Conservation (phyloP, 768 basidiomycete genomes). For the Amyloporia xantha region DNA sequence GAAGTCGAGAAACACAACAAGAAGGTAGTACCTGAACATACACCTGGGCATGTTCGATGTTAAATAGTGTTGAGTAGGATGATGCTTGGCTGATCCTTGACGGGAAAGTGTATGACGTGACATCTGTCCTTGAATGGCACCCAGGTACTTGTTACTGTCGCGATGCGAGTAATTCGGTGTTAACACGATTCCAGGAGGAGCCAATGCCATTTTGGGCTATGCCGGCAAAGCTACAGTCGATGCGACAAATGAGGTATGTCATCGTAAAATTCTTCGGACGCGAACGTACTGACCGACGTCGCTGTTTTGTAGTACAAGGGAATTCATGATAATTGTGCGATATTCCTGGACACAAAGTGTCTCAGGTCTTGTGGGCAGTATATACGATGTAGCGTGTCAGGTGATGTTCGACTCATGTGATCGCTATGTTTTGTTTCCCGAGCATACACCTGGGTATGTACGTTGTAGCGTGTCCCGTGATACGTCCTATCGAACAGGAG, state of each 20-base stretch:
- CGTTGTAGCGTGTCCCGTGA: too few relatives aligned
- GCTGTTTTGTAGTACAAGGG: constrained; percentile 14
- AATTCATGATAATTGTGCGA: constrained; percentile 17
- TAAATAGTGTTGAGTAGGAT: constrained; percentile 19
- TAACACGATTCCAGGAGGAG: constrained; percentile 5
- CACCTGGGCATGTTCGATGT: background rate
- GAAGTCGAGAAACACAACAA: constrained; percentile 39
- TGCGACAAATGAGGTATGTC: constrained; percentile 14
- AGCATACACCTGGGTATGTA: too few relatives aligned
- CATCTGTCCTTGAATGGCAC: constrained; percentile 10
- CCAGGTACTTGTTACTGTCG: constrained; percentile 9
- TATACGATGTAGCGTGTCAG: too few relatives aligned
- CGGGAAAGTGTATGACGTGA: constrained; percentile 14
- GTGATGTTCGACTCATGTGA: too few relatives aligned
- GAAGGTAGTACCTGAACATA: constrained; percentile 6
- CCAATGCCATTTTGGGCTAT: constrained; percentile 12
- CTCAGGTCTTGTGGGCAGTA: too few relatives aligned
- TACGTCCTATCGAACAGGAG: too few relatives aligned
- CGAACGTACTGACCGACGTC: background rate
- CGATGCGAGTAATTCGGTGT: too few relatives aligned
- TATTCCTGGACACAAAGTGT: too few relatives aligned
- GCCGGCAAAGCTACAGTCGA: constrained; percentile 19
- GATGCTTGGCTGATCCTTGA: constrained; percentile 27
- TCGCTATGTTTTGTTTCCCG: too few relatives aligned
- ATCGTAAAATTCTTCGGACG: background rate